Evolutionary conservation across 257 asterid species (phyloP).

Genomic region (Forsythia viridissima): DNA sequence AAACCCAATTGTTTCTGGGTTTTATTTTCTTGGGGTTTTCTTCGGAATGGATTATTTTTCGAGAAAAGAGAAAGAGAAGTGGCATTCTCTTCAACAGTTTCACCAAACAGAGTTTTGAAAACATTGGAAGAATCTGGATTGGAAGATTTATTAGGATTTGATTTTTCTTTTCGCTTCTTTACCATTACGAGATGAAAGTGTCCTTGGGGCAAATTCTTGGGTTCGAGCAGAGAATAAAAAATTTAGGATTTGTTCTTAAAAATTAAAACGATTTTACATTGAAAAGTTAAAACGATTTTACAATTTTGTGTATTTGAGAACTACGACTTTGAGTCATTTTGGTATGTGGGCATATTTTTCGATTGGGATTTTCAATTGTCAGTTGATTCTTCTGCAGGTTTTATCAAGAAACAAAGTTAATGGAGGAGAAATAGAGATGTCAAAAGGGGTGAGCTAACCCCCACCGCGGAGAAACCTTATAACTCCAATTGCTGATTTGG

Average conservation of each 20-base stretch:
- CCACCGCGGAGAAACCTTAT: too few relatives aligned
- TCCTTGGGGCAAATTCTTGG: background rate
- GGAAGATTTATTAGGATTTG: conserved; percentile 24
- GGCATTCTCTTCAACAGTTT: conserved; percentile 33
- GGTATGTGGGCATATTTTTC: too few relatives aligned
- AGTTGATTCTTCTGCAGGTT: too few relatives aligned
- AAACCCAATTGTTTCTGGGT: conserved; percentile 16
- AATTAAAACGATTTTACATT: background rate
- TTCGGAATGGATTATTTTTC: conserved; percentile 67
- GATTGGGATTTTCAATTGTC: too few relatives aligned
- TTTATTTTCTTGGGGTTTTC: conserved; percentile 40
- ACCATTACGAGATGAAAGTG: conserved; percentile 38
- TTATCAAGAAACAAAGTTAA: too few relatives aligned
- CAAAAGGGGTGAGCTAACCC: too few relatives aligned
- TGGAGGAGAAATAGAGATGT: too few relatives aligned
- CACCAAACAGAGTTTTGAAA: conserved; percentile 66
- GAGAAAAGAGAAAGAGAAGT: conserved; percentile 59
- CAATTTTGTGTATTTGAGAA: too few relatives aligned
- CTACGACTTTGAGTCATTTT: too few relatives aligned
- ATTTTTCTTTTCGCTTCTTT: conserved; percentile 47
- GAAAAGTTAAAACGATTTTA: background rate
- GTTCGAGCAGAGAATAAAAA: background rate
- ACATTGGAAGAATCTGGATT: conserved; percentile 41
- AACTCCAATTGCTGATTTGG: too few relatives aligned
- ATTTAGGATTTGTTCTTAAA: background rate